Conservation (phyloP, 73 alveolate species). For the Paramecium octaurelia region DNA sequence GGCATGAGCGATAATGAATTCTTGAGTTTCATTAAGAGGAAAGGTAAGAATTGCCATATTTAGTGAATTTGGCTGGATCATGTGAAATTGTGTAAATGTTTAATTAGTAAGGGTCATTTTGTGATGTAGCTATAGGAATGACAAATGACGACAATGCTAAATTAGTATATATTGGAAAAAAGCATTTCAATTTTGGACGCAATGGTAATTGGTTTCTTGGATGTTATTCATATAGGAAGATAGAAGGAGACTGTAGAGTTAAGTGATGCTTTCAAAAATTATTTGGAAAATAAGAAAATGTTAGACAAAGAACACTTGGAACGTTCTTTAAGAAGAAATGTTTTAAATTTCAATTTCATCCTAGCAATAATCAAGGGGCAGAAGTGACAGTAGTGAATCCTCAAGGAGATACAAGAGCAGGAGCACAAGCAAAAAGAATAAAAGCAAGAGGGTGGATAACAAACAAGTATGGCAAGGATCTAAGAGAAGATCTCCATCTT, state of each 20-base stretch:
- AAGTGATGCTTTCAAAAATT: slow-evolving; percentile 20
- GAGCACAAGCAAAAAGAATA: not conserved
- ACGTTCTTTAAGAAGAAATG: slow-evolving; percentile 38
- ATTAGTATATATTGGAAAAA: slow-evolving; percentile 37
- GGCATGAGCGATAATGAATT: slow-evolving; percentile 43
- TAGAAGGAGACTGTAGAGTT: not conserved
- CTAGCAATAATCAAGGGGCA: not conserved
- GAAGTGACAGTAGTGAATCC: slow-evolving; percentile 40
- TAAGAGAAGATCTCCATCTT: slow-evolving; percentile 5
- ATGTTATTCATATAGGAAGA: not conserved
- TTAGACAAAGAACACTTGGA: not conserved
- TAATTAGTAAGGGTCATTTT: slow-evolving; percentile 17
- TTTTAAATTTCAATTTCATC: not conserved
- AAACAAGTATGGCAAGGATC: not conserved
- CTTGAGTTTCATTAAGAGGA: not conserved
- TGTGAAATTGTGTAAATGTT: slow-evolving; percentile 28
- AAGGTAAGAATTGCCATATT: not conserved
- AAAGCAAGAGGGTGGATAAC: not conserved
- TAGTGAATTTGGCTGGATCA: slow-evolving; percentile 47
- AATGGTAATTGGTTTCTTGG: not conserved
- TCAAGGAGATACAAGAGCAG: slow-evolving; percentile 26
- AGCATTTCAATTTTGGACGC: slow-evolving; percentile 45
- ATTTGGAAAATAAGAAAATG: slow-evolving; percentile 25
- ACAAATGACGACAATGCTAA: slow-evolving; percentile 31
- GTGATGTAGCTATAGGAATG: slow-evolving; percentile 57